Evolutionary conservation across 169 alveolate genomes (phyloP).

Genomic region (Cryptosporidium andersoni): DNA sequence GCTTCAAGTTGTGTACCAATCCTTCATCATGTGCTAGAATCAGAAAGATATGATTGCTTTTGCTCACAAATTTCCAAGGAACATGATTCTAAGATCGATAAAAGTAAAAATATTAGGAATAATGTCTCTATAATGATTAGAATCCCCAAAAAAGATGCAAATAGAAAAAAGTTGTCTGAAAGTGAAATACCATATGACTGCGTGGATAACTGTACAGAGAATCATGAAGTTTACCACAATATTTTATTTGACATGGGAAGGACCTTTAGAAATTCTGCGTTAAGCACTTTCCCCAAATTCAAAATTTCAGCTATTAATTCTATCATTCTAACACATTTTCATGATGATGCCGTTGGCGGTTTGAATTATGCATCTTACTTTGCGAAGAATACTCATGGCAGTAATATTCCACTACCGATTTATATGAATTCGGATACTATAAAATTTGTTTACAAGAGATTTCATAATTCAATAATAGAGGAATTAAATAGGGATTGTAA

Average conservation of each 20-base stretch:
- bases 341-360: conserved; percentile 78
- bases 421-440: conserved; percentile 50
- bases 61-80: conserved; percentile 8
- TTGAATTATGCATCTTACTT: conserved; percentile 18
- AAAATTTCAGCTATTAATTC: conserved; percentile 69
- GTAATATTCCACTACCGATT: conserved; percentile 19
- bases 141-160: conserved; percentile 6
- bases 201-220: neutral
- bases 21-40: conserved; percentile 41
- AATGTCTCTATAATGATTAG: conserved; percentile 59
- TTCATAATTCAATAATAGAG: conserved; percentile 11
- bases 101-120: conserved; percentile 23
- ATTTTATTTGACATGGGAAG: conserved; percentile 75
- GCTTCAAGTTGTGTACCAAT: conserved; percentile 68
- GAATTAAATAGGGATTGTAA: neutral
- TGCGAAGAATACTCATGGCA: neutral
- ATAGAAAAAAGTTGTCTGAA: neutral
- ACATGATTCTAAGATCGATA: neutral
- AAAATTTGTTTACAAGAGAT: conserved; percentile 2
- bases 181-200: neutral
- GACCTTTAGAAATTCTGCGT: conserved; percentile 74
- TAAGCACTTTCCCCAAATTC: conserved; percentile 53
- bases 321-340: conserved; percentile 73
- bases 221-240: conserved; percentile 12
- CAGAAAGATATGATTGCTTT: conserved; percentile 41